Percentiles rank a stretch among this genome's conserved stretches.
These are phyloP conservation scores for Nannizziopsis arthrosporioides DNA, from an alignment of 2,329 filamentous ascomycete genomes.

Conservation along the genomic window DNA sequence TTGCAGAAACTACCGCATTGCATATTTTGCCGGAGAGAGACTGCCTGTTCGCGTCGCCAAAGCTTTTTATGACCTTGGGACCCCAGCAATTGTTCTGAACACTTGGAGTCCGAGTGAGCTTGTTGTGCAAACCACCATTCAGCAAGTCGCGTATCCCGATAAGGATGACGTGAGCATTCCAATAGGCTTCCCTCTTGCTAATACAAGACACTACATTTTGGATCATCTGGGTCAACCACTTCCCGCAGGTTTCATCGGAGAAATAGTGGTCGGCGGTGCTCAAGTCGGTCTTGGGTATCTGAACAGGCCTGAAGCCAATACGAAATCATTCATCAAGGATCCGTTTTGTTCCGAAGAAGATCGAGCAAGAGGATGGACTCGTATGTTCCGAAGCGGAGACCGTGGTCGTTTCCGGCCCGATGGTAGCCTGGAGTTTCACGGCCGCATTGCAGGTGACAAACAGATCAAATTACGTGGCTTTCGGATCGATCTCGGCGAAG, in stretches of 20 bases:
- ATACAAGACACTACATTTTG: slow-evolving; percentile 29
- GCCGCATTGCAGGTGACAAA: slow-evolving; percentile 17
- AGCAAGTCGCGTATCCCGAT: slow-evolving; percentile 23
- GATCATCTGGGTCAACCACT: slow-evolving; percentile 29
- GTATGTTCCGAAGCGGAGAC: slow-evolving; percentile 19
- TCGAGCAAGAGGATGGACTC: slow-evolving; percentile 8
- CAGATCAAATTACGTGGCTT: slow-evolving; percentile 18
- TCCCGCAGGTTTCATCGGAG: slow-evolving; percentile 31
- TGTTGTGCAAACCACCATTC: slow-evolving; percentile 11
- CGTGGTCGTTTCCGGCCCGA: slow-evolving; percentile 16
- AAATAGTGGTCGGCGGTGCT: slow-evolving; percentile 29
- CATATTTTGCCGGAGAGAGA: slow-evolving; percentile 16
- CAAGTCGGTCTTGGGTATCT: slow-evolving; percentile 16
- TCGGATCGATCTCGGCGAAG: slow-evolving; percentile 36
- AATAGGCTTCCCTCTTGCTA: slow-evolving; percentile 22
- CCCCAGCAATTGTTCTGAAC: slow-evolving; percentile 16
- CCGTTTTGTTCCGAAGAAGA: slow-evolving; percentile 7
- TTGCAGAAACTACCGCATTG: slow-evolving; percentile 14
- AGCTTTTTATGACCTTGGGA: slow-evolving; percentile 12
- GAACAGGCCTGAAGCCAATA: slow-evolving; percentile 8
- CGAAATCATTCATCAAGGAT: slow-evolving; percentile 13
- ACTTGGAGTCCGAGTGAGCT: slow-evolving; percentile 18
- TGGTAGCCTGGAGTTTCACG: slow-evolving; percentile 17
- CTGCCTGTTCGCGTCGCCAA: slow-evolving; percentile 38
- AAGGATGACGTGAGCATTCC: slow-evolving; percentile 41